Evolutionary conservation across 140 eudicot genomes (phyloP), one percentile per base, ranked within the genome.

Genomic region (Ambrosia hybrid): DNA sequence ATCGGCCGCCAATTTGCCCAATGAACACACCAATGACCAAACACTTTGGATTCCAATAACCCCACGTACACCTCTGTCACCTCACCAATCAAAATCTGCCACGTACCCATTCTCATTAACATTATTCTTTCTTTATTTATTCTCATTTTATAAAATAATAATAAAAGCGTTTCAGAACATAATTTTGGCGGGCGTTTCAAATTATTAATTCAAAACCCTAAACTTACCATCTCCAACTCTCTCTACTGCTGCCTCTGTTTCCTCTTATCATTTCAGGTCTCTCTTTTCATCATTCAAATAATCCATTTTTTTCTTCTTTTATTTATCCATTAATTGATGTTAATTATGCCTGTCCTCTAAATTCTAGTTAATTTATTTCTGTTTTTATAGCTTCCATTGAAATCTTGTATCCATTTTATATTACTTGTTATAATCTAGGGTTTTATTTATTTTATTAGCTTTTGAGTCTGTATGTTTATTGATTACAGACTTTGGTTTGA

Each of bases 171-270:
- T n/a, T 4, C 15, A 70, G 15, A 70, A 53, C 38, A 53, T n/a
- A n/a, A 48, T 33, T 84, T 81, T 81, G 86, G 86, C 84, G 86
- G 89, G 86, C 86, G 67, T 43, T 76, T 60, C 88, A 83, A 83
- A 83, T 63, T 30, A 62, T 37, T 49, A 17, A 71, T 53, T 46
- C 65, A 62, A 79, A 75, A 73, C 72, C 85, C 82, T 73, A 76
- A 39, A 39, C 45, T 8, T 4, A 6, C 6, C 7, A 0, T 39
- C 10, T 33, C 63, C 59, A 61, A 46, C 11, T 70, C n/a, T 64
- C 74, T 12, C 10, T 13, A n/a, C 67, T 16, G 34, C 38, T 30
- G 66, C 43, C 37, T 3, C 68, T 21, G n/a, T n/a, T 7, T 57
- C 70, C n/a, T 30, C 9, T 33, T 13, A 14, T 57, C 51, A 46